Conservation (phyloP, 257 asterid species). For the Ilex asprella region DNA sequence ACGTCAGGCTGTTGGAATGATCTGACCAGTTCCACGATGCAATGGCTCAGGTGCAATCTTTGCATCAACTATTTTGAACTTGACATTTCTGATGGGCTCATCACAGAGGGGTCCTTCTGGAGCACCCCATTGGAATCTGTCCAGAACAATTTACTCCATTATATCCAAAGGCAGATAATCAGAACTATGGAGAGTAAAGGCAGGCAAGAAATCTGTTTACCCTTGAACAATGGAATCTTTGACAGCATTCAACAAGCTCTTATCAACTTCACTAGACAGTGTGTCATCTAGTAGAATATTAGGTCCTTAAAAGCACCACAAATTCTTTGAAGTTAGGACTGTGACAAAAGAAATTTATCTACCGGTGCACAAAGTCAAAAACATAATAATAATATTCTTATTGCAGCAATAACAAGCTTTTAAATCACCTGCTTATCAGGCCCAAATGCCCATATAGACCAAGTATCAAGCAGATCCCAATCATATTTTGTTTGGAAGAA, state of each 20-base stretch:
- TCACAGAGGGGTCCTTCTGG: constrained; percentile 99
- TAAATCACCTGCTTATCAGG: constrained; percentile 84
- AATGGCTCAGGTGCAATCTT: constrained; percentile 95
- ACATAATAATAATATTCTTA: neutral
- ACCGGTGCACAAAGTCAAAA: constrained; percentile 1
- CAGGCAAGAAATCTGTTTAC: constrained; percentile 33
- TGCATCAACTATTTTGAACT: constrained; percentile 93
- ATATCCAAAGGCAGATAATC: constrained; percentile 1
- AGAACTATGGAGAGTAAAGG: constrained; percentile 6
- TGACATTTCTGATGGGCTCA: constrained; percentile 95
- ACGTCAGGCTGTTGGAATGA: constrained; percentile 97
- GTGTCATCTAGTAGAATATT: constrained; percentile 92
- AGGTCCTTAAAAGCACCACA: constrained; percentile 54
- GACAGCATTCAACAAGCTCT: constrained; percentile 73
- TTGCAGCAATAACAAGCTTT: neutral
- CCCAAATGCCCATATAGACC: constrained; percentile 99
- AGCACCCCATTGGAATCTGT: constrained; percentile 99
- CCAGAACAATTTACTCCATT: constrained; percentile 15
- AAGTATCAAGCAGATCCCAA: constrained; percentile 97
- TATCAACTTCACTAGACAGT: constrained; percentile 91
- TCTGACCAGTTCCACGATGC: constrained; percentile 96
- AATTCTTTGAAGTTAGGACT: neutral
- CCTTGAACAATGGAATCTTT: constrained; percentile 97
- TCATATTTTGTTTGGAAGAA: constrained; percentile 90
- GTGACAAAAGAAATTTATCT: neutral